phyloP scores from a whole-genome alignment of 2,329 filamentous ascomycete genomes.

The Lizonia empirigonia region DNA sequence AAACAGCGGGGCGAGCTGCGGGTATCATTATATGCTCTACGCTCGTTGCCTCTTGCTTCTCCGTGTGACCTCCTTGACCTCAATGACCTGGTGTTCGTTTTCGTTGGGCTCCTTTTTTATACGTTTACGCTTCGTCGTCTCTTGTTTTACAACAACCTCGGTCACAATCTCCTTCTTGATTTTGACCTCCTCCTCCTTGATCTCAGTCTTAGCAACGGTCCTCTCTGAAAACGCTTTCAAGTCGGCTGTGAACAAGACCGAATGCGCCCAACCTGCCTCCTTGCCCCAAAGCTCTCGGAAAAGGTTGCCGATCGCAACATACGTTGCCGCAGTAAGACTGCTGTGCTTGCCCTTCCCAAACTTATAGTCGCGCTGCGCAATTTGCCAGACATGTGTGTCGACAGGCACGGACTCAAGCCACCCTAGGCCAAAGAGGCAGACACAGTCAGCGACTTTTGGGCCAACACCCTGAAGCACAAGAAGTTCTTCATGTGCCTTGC shows the following conservation, averaged over 20 bases:
- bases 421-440: constrained; percentile 92
- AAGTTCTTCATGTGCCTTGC: constrained; percentile 78
- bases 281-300: constrained; percentile 90
- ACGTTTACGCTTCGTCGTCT: constrained; percentile 43
- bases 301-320: constrained; percentile 87
- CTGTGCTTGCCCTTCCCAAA: constrained; percentile 84
- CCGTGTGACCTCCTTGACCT: constrained; percentile 41
- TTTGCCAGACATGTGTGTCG: constrained; percentile 98
- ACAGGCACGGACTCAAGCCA: constrained; percentile 96
- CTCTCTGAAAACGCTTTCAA: constrained; percentile 80
- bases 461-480: constrained; percentile 85
- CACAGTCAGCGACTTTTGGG: constrained; percentile 95
- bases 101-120: constrained; percentile 49
- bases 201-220: constrained; percentile 56
- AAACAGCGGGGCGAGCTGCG: neutral
- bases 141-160: constrained; percentile 34
- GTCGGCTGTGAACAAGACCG: constrained; percentile 93
- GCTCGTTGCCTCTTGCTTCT: constrained; percentile 13
- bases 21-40: neutral
- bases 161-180: constrained; percentile 39
- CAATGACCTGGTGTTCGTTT: constrained; percentile 46
- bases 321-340: constrained; percentile 85
- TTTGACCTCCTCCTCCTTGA: constrained; percentile 52
- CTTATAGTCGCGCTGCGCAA: constrained; percentile 92
- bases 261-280: constrained; percentile 97